Base-by-base conservation (phyloP, 352 stramenopile species). In the Phytophthora brassicae region DNA sequence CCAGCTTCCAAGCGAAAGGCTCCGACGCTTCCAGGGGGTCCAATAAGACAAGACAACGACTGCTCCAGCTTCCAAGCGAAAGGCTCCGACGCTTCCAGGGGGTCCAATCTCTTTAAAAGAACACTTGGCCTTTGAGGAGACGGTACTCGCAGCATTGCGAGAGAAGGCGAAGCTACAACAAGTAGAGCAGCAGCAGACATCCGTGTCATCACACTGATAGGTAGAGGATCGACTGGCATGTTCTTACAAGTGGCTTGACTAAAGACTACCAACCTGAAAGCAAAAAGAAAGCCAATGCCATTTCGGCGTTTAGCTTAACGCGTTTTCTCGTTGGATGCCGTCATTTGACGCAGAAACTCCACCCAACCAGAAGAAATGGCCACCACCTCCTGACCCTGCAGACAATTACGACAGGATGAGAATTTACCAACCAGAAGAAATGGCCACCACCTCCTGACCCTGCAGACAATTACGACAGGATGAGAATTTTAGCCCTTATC, bases 361-460 rank as follows among this genome's bases (percentile, higher is more conserved):
- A 90, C 77, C 84, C 84, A 93, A 13, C 85, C 78, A 0, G 76
- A 69, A 7, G 84, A 90, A 66, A 93, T 88, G 44, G 75, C 74
- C 24, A 88, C 72, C 38, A 93, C 79, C 42, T 93, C 81, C 60
- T 86, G 73, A 5, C 84, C 84, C 84, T 93, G 42, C 11, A 64
- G 26, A 14, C 20, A 31, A 49, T 24, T 49, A 38, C 11, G 22
- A 24, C 38, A 33, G 9, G 17, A 31, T 31, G 26, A 31, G 26
- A 31, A 31, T 8, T 8, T 31, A n/a, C n/a, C n/a, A n/a, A n/a
- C n/a, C n/a, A n/a, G n/a, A n/a, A n/a, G n/a, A 90, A 66, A 93
- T 88, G 44, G 75, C 74, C 24, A 88, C 72, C 38, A 93, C 79
- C 42, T 93, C 81, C 60, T 86, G 73, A 5, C 84, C 84, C 84